Conservation (phyloP, 768 basidiomycete species). For the Tylopilus balloui region DNA sequence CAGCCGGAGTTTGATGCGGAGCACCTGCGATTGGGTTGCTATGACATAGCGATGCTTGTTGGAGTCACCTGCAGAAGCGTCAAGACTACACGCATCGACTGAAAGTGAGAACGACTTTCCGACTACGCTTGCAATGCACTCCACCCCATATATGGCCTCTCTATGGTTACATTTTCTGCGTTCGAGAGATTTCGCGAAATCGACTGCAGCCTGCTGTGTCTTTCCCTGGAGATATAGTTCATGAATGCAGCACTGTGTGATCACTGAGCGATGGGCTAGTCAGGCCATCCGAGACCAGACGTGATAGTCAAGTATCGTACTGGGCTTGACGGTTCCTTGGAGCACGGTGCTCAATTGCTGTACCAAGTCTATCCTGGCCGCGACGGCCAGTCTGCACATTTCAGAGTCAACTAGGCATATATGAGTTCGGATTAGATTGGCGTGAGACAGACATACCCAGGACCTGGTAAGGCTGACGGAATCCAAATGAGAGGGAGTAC, state of each 20-base stretch:
- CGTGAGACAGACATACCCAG: slow-evolving; percentile 51
- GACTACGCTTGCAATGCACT: slow-evolving; percentile 77
- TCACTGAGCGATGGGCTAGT: slow-evolving; percentile 71
- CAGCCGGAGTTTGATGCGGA: slow-evolving; percentile 63
- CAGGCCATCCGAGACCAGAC: slow-evolving; percentile 18
- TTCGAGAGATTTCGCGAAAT: slow-evolving; percentile 92
- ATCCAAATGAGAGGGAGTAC: slow-evolving; percentile 83
- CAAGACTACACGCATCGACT: slow-evolving; percentile 3
- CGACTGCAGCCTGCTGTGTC: slow-evolving; percentile 66
- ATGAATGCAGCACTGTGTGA: slow-evolving; percentile 96
- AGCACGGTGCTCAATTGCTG: slow-evolving; percentile 74
- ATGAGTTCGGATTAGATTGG: slow-evolving; percentile 4
- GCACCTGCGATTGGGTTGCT: slow-evolving; percentile 73
- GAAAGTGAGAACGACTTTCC: slow-evolving; percentile 41
- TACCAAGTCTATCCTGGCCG: slow-evolving; percentile 68
- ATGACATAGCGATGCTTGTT: slow-evolving; percentile 94
- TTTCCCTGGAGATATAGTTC: slow-evolving; percentile 86
- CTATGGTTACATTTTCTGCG: slow-evolving; percentile 92
- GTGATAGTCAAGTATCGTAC: slow-evolving; percentile 45
- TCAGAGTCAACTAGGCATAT: slow-evolving; percentile 69
- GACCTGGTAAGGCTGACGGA: slow-evolving; percentile 91
- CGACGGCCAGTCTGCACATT: slow-evolving; percentile 66
- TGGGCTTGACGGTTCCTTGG: slow-evolving; percentile 86
- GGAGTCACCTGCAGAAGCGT: slow-evolving; percentile 48
- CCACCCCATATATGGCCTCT: slow-evolving; percentile 78